phyloP scores from a whole-genome alignment of 2,329 filamentous ascomycete genomes.

The Eutypa lata region DNA sequence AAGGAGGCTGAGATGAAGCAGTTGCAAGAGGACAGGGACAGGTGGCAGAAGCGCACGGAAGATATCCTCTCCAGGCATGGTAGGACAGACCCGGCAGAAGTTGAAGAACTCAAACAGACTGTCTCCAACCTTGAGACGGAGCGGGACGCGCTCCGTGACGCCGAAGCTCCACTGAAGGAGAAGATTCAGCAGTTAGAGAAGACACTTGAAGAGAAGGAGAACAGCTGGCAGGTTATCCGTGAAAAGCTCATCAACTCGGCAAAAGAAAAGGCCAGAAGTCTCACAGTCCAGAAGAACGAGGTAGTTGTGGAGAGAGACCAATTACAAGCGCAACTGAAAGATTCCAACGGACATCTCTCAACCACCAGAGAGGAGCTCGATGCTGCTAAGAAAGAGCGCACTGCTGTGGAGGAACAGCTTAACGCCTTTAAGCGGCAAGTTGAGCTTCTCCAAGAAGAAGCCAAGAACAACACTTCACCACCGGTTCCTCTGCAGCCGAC shows the following conservation, averaged over 20 bases:
- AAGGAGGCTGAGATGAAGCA: conserved; percentile 87
- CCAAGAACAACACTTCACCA: conserved; percentile 36
- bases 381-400: conserved; percentile 38
- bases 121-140: conserved; percentile 65
- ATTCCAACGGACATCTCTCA: conserved; percentile 37
- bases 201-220: conserved; percentile 52
- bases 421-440: conserved; percentile 38
- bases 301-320: conserved; percentile 49
- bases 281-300: conserved; percentile 41
- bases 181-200: conserved; percentile 51
- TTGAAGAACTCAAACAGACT: conserved; percentile 82
- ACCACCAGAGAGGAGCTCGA: conserved; percentile 52
- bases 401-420: conserved; percentile 39
- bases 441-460: conserved; percentile 22
- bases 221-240: conserved; percentile 49
- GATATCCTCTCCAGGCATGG: conserved; percentile 96
- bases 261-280: conserved; percentile 56
- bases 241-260: conserved; percentile 59
- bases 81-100: conserved; percentile 86
- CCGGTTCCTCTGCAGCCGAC: conserved; percentile 30
- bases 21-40: conserved; percentile 85
- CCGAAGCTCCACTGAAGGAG: conserved; percentile 49
- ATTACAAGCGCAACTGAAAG: conserved; percentile 48
- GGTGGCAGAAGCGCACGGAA: conserved; percentile 94
- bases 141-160: conserved; percentile 52